Evolutionary conservation across 2,329 filamentous ascomycete species (phyloP).

Genomic region (Penicillium expansum): DNA sequence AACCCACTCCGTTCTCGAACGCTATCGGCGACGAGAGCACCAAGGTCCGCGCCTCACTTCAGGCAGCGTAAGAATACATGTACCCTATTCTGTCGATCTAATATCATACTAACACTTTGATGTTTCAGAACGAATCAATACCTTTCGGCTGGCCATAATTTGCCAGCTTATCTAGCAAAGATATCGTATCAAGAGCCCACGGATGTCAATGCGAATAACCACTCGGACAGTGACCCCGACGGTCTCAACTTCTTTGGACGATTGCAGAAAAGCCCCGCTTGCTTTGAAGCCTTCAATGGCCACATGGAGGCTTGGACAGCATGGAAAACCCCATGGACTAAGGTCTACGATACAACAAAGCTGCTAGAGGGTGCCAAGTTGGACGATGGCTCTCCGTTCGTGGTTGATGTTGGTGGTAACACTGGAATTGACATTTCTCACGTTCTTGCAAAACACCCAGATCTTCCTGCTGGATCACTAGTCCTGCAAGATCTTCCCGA

Average conservation of each 20-base stretch:
- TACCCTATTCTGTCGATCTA: not conserved
- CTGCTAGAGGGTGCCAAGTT: slow-evolving; percentile 21
- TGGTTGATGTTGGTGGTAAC: slow-evolving; percentile 44
- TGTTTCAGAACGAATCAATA: slow-evolving; percentile 30
- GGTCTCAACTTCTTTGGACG: slow-evolving; percentile 35
- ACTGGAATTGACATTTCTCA: slow-evolving; percentile 38
- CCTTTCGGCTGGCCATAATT: slow-evolving; percentile 28
- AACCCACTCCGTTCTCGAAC: slow-evolving; percentile 32
- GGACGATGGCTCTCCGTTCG: slow-evolving; percentile 21
- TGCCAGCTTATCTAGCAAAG: slow-evolving; percentile 35
- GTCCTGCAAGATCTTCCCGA: slow-evolving; percentile 43
- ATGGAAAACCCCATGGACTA: slow-evolving; percentile 37
- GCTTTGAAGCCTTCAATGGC: slow-evolving; percentile 33
- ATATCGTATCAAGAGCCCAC: slow-evolving; percentile 35
- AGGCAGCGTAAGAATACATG: slow-evolving; percentile 29
- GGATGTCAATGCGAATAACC: slow-evolving; percentile 26
- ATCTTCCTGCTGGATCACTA: slow-evolving; percentile 31
- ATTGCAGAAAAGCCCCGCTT: slow-evolving; percentile 28
- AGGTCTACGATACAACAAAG: slow-evolving; percentile 28
- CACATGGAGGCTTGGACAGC: slow-evolving; percentile 38
- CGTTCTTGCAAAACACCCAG: slow-evolving; percentile 33
- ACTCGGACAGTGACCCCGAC: slow-evolving; percentile 21
- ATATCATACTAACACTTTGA: not conserved
- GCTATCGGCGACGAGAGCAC: slow-evolving; percentile 33
- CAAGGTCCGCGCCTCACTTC: slow-evolving; percentile 30